A percentile compares a stretch with the other conserved stretches of the same genome.
These are phyloP conservation scores for Cyberlindnera bimundalis DNA, from an alignment of 805 yeast genomes.

Conservation along the genomic window DNA sequence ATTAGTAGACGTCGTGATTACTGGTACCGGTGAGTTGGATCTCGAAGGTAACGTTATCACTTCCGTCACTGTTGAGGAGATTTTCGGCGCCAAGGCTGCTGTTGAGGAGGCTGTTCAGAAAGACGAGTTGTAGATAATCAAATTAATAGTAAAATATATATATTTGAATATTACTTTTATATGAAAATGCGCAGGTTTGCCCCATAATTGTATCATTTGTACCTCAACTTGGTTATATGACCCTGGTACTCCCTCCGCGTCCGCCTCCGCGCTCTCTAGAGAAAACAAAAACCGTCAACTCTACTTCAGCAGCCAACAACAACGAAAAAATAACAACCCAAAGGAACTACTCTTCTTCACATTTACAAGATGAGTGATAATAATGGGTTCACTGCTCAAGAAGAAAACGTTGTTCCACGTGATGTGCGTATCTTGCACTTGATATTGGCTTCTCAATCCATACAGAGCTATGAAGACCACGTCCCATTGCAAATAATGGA, in stretches of 20 bases:
- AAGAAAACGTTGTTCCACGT: conserved; percentile 54
- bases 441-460: conserved; percentile 90
- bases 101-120: conserved; percentile 16
- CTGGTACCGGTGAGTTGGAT: conserved; percentile 65
- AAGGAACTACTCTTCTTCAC: not conserved
- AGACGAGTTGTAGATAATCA: conserved; percentile 35
- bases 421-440: conserved; percentile 89
- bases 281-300: not conserved
- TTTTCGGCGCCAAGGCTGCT: conserved; percentile 14
- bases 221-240: not conserved
- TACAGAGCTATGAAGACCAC: conserved; percentile 89
- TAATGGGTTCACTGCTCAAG: conserved; percentile 8
- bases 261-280: not conserved
- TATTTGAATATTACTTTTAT: too few species aligned
- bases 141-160: too few species aligned
- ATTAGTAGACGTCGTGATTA: conserved; percentile 56
- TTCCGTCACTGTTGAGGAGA: conserved; percentile 21
- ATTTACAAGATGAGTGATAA: conserved; percentile 3
- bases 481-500: conserved; percentile 96
- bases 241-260: too few species aligned
- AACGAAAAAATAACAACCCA: not conserved
- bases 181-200: too few species aligned
- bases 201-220: too few species aligned
- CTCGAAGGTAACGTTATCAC: conserved; percentile 30
- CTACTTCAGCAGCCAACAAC: not conserved